phyloP scores from a whole-genome alignment of 441 rosid genomes.

The Erodium trifolium region DNA sequence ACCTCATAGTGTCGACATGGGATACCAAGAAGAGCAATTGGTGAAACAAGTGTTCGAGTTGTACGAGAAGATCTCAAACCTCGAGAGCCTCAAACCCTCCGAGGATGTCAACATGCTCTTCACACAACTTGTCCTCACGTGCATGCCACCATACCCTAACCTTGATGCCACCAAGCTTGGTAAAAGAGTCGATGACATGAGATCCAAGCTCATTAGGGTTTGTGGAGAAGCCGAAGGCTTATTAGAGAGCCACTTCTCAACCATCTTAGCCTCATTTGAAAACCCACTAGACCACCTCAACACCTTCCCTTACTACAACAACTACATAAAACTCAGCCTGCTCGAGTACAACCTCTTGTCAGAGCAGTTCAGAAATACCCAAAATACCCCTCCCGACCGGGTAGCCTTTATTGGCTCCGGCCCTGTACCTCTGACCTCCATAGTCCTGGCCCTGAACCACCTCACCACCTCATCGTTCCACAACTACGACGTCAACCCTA shows the following conservation, averaged over 20 bases:
- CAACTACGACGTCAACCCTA: slow-evolving; percentile 64
- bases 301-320: slow-evolving; percentile 65
- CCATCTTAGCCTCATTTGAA: slow-evolving; percentile 47
- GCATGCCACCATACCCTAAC: slow-evolving; percentile 57
- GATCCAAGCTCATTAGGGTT: slow-evolving; percentile 58
- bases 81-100: slow-evolving; percentile 56
- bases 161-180: slow-evolving; percentile 54
- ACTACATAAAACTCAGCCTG: slow-evolving; percentile 65
- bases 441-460: slow-evolving; percentile 58
- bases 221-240: slow-evolving; percentile 72
- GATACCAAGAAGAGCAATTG: slow-evolving; percentile 47
- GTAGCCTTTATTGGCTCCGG: slow-evolving; percentile 88
- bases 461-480: slow-evolving; percentile 47
- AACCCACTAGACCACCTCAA: slow-evolving; percentile 61
- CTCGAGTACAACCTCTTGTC: slow-evolving; percentile 56
- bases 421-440: slow-evolving; percentile 77
- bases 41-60: slow-evolving; percentile 44
- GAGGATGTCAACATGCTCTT: slow-evolving; percentile 72
- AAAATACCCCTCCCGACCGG: slow-evolving; percentile 27
- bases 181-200: slow-evolving; percentile 42
- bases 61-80: slow-evolving; percentile 57
- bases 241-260: slow-evolving; percentile 59
- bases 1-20: slow-evolving; percentile 83
- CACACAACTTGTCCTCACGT: slow-evolving; percentile 65
- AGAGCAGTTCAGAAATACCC: slow-evolving; percentile 26